Evolutionary conservation across 805 yeast genomes (phyloP).

Genomic region (Saturnispora quitensis): DNA sequence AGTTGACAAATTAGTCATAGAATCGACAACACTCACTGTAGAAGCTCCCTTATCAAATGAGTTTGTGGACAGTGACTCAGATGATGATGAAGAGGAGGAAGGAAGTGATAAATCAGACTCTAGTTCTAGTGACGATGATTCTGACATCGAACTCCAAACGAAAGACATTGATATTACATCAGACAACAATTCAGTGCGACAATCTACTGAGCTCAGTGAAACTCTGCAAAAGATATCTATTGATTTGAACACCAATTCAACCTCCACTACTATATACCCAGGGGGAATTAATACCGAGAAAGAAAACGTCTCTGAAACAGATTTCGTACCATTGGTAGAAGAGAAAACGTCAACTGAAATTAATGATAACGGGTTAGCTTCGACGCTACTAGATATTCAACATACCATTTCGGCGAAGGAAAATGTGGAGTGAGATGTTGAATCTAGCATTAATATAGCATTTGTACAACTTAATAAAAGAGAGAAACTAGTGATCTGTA

Average conservation of each 20-base stretch:
- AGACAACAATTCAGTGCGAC: neutral
- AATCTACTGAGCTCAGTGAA: neutral
- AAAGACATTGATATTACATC: neutral
- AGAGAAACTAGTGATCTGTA: neutral
- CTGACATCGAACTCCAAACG: slow-evolving; percentile 1
- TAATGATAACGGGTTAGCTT: neutral
- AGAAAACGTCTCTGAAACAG: neutral
- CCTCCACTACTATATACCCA: neutral
- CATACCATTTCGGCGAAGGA: neutral
- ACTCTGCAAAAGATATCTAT: neutral
- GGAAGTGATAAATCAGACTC: slow-evolving; percentile 9
- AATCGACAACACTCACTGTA: neutral
- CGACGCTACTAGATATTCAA: neutral
- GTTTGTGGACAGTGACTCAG: neutral
- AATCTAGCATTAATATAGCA: neutral
- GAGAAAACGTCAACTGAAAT: neutral
- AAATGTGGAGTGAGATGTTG: neutral
- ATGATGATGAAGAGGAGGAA: slow-evolving; percentile 4
- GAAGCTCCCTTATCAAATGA: neutral
- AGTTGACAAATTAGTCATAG: neutral
- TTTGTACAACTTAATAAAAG: neutral
- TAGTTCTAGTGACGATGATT: neutral
- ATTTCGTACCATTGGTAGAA: neutral
- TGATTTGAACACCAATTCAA: neutral
- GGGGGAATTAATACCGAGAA: neutral